Percentiles rank a stretch among this genome's conserved stretches.
Conservation (phyloP, 2,329 filamentous ascomycete genomes). For the Fusarium dlaminii region DNA sequence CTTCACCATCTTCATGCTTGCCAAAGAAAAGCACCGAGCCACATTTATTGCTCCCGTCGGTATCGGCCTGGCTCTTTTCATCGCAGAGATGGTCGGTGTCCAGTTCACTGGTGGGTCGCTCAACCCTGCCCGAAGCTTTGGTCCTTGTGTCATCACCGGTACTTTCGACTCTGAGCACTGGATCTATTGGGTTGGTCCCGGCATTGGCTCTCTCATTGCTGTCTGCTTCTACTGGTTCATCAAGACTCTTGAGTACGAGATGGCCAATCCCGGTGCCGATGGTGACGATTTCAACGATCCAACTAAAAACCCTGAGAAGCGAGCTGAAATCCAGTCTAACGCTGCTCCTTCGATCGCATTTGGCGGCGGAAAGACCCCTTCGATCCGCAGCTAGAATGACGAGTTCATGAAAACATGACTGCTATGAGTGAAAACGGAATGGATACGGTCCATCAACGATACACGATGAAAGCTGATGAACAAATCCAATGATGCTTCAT, state of each 20-base stretch:
- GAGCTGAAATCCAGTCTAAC: slow-evolving; percentile 40
- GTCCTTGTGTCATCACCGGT: slow-evolving; percentile 55
- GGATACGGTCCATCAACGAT: slow-evolving; percentile 4
- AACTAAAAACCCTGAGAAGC: slow-evolving; percentile 55
- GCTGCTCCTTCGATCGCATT: slow-evolving; percentile 30
- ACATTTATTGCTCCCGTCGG: slow-evolving; percentile 60
- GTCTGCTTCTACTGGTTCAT: slow-evolving; percentile 52
- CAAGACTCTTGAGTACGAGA: slow-evolving; percentile 54
- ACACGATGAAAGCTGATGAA: slow-evolving; percentile 4
- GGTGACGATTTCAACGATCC: slow-evolving; percentile 55
- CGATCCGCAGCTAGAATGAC: slow-evolving; percentile 29
- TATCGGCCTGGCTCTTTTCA: slow-evolving; percentile 58
- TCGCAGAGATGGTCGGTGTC: slow-evolving; percentile 56
- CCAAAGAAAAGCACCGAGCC: slow-evolving; percentile 58
- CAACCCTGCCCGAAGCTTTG: slow-evolving; percentile 58
- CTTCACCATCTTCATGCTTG: slow-evolving; percentile 62
- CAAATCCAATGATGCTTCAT: background rate
- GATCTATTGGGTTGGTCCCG: slow-evolving; percentile 57
- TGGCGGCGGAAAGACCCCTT: slow-evolving; percentile 34
- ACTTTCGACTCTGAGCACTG: slow-evolving; percentile 56
- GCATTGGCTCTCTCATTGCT: slow-evolving; percentile 47
- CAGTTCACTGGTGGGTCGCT: slow-evolving; percentile 60
- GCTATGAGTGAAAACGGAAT: slow-evolving; percentile 2
- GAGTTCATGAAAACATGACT: slow-evolving; percentile 3
- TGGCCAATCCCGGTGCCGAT: slow-evolving; percentile 59